phyloP scores from a whole-genome alignment of 2,329 filamentous ascomycete genomes.

The Sporothrix variecibatus region DNA sequence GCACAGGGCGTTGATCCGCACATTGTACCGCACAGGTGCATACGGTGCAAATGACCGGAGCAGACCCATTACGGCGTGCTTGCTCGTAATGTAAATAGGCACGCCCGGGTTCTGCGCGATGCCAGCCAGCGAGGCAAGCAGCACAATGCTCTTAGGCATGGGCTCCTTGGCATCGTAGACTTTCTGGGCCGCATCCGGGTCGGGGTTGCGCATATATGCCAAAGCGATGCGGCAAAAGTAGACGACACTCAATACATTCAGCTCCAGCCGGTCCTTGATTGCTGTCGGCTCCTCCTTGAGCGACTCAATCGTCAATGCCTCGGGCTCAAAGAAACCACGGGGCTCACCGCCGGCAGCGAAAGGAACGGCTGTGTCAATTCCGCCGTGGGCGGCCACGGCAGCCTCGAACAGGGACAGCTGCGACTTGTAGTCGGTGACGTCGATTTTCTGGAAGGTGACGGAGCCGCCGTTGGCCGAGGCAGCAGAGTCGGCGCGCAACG shows the following conservation, averaged over 20 bases:
- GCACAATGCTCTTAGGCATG: slow-evolving; percentile 34
- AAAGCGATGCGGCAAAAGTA: slow-evolving; percentile 52
- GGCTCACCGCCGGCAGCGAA: slow-evolving; percentile 49
- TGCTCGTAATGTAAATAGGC: slow-evolving; percentile 49
- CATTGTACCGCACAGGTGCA: slow-evolving; percentile 38
- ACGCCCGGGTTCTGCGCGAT: slow-evolving; percentile 51
- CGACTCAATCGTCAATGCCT: slow-evolving; percentile 44
- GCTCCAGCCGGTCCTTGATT: slow-evolving; percentile 44
- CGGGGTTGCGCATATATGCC: slow-evolving; percentile 47
- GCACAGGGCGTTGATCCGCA: slow-evolving; percentile 49
- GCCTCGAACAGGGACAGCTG: slow-evolving; percentile 49
- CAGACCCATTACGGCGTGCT: slow-evolving; percentile 54
- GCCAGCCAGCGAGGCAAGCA: slow-evolving; percentile 45
- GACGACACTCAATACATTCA: slow-evolving; percentile 51
- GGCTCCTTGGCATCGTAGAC: slow-evolving; percentile 16
- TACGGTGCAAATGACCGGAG: slow-evolving; percentile 47
- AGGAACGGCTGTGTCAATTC: slow-evolving; percentile 51
- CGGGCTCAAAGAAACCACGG: slow-evolving; percentile 48
- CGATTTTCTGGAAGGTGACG: slow-evolving; percentile 44
- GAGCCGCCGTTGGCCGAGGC: slow-evolving; percentile 13
- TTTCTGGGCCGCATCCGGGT: neutral
- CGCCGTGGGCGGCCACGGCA: slow-evolving; percentile 47
- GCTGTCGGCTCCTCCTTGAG: slow-evolving; percentile 41
- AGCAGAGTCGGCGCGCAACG: slow-evolving; percentile 15
- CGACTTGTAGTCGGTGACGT: slow-evolving; percentile 50